Base-by-base conservation (phyloP, 2,329 filamentous ascomycete species). In the Verticillium tricorpus region DNA sequence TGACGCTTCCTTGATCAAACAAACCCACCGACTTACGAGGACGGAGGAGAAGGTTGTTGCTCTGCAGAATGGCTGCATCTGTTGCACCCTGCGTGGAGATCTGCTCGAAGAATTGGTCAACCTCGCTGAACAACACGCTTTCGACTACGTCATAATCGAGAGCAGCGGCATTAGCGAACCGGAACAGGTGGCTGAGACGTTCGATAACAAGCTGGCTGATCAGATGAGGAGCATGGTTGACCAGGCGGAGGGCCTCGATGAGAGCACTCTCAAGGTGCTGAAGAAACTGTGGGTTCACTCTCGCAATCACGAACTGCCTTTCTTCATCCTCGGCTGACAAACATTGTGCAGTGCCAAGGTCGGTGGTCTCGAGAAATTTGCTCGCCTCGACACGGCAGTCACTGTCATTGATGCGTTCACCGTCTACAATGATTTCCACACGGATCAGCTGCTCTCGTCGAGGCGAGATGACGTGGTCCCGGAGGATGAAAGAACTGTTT, bases 391-490 rank as follows among this genome's bases (percentile, higher is more conserved):
- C 67, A 91, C 89, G 0, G 89, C 88, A 1, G 88, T 89, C 28
- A 91, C 89, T 0, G 85, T 91, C 17, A 85, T 92, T 35, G 89
- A 92, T 69, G 86, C 88, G 0, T 91, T 91, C 72, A 89, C 88
- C 31, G 84, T 92, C 67, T 84, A 90, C 66, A 80, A 88, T 58
- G 89, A 91, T 70, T 91, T 92, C 69, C 84, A 89, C 67, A 92
- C 89, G 0, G 80, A 82, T 1, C 87, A 92, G 62, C 81, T 92
- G 15, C 74, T 92, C 0, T 88, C 87, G 0, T 82, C 86, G 25
- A 82, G 89, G 2, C 85, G 79, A 14, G 80, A 87, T 5, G 86
- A 89, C 32, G 84, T 88, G 1, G 78, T 84, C 5, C 71, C 84
- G 0, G 89, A 92, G 66, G 89, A 92, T 63, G 88, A 92, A 66